Evolutionary conservation across 2,329 filamentous ascomycete genomes (phyloP), one percentile per base, ranked within the genome.

Genomic region (Exophiala xenobiotica): DNA sequence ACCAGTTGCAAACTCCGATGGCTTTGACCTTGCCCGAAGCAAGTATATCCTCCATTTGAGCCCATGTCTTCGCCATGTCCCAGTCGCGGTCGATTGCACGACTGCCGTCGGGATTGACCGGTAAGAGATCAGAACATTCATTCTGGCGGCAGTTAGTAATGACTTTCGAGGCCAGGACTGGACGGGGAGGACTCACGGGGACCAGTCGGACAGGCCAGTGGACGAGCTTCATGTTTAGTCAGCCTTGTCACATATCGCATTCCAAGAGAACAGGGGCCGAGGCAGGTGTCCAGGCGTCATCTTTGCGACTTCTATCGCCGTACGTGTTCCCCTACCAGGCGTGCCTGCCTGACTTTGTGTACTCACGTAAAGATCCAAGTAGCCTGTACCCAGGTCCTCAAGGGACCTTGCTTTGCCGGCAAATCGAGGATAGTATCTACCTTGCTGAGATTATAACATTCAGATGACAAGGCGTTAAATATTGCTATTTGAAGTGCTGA

Each of bases 1-100:
- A 85, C 68, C 93, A 93, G 78, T 93, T 95, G 70, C 86, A 90
- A 51, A 93, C 86, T 63, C 88, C 88, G 67, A 91, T 89, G 74
- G 88, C 89, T 70, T 78, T 80, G 44, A 86, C 86, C 71, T 89
- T 88, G 67, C 70, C 69, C 18, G 70, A 71, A 44, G 66, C 69
- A 12, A 69, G 68, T 12, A 72, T 65, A 62, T 73, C 72, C 61
- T 72, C 69, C 65, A 62, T 57, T 27, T 59, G 78, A 63, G 84
- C 80, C 85, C 61, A 88, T 65, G 78, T 81, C 24, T 63, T 55
- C 11, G 12, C 18, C 35, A 38, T 38, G 19, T 38, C 35, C 35
- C 35, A 38, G 35, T 19, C 35, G 5, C 35, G 35, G 35, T 38
- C 41, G 51, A 37, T 56, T 53, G 22, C 52, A 42, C 7, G 51